phyloP scores from a whole-genome alignment of 1,139 yeast species.

The Meyerozyma athensensis region DNA sequence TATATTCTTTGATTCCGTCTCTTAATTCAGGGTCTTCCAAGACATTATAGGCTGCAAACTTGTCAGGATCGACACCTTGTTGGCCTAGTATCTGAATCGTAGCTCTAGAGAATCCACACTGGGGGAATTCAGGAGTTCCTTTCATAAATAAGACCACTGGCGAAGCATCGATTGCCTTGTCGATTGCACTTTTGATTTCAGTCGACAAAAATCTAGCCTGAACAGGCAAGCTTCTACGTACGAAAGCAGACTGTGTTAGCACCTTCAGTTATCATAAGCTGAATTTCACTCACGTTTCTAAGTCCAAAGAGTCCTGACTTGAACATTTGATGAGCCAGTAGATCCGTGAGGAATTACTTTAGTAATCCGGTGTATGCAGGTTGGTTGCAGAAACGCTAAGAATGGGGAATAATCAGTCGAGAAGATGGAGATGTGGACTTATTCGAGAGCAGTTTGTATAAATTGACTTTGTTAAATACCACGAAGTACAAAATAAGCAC shows the following conservation, averaged over 20 bases:
- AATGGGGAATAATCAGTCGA: too few species aligned
- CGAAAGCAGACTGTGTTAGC: conserved; percentile 1
- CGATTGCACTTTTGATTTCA: conserved; percentile 79
- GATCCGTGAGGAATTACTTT: neutral
- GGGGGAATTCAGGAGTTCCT: conserved; percentile 97
- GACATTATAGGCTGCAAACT: conserved; percentile 96
- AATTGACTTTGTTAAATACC: too few species aligned
- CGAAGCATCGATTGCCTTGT: conserved; percentile 77
- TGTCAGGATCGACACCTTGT: conserved; percentile 94
- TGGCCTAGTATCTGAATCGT: conserved; percentile 91
- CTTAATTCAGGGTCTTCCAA: conserved; percentile 92
- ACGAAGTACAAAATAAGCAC: too few species aligned
- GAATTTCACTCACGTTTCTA: neutral
- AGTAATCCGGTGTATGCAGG: neutral
- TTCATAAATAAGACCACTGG: conserved; percentile 95
- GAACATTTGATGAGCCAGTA: neutral
- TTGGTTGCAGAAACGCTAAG: too few species aligned
- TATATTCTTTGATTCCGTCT: conserved; percentile 88
- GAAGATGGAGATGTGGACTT: too few species aligned
- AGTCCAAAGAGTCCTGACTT: conserved; percentile 1
- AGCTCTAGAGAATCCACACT: conserved; percentile 96
- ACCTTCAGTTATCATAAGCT: neutral
- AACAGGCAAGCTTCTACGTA: neutral
- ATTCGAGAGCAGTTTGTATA: too few species aligned
- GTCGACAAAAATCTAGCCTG: conserved; percentile 57